Conservation (phyloP, 2,329 filamentous ascomycete genomes). For the Helminthosporium solani region DNA sequence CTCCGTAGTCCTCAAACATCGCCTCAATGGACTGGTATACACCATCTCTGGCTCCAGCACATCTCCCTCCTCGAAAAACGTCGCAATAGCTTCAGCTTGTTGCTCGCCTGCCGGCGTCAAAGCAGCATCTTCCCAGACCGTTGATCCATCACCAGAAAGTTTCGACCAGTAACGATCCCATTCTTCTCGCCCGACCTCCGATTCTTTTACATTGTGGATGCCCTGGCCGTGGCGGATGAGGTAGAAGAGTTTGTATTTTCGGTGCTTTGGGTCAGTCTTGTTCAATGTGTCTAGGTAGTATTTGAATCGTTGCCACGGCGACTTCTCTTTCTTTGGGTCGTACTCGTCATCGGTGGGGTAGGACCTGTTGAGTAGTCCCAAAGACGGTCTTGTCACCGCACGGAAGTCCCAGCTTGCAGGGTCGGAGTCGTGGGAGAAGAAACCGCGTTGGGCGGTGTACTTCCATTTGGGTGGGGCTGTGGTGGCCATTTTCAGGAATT, state of each 20-base stretch:
- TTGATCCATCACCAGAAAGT: constrained; percentile 60
- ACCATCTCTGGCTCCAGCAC: constrained; percentile 61
- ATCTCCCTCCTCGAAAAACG: constrained; percentile 42
- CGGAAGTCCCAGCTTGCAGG: constrained; percentile 15
- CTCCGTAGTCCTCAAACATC: constrained; percentile 62
- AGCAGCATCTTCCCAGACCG: constrained; percentile 60
- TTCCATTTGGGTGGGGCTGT: constrained; percentile 1
- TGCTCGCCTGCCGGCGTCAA: constrained; percentile 57
- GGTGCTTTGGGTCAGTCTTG: constrained; percentile 40
- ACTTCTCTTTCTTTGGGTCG: constrained; percentile 44
- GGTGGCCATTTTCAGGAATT: neutral
- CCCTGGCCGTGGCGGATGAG: constrained; percentile 69
- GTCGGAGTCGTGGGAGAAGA: constrained; percentile 19
- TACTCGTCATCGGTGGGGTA: constrained; percentile 54
- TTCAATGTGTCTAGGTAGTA: constrained; percentile 58
- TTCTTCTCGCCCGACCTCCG: constrained; percentile 62
- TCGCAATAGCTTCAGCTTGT: constrained; percentile 57
- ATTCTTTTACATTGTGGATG: constrained; percentile 60
- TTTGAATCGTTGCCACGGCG: constrained; percentile 61
- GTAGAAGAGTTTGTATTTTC: constrained; percentile 64
- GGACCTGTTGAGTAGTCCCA: constrained; percentile 60
- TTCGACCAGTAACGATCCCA: constrained; percentile 68
- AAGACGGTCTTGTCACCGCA: constrained; percentile 31
- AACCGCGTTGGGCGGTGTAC: constrained; percentile 13
- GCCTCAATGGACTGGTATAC: constrained; percentile 61